Conservation (phyloP, 352 stramenopile genomes). For the Elongisporangium undulatum region DNA sequence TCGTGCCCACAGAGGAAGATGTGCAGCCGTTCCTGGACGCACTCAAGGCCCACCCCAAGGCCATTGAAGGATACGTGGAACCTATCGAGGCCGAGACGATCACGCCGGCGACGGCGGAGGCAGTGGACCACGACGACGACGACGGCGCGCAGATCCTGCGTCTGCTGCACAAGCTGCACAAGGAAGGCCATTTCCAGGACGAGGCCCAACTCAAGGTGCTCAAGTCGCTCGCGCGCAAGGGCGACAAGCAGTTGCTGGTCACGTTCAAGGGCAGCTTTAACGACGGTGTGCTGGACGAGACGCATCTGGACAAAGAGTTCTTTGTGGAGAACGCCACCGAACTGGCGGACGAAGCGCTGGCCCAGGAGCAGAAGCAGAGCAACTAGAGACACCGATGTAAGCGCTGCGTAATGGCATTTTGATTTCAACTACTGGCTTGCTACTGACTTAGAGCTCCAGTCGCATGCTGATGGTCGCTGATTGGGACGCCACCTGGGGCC, state of each 20-base stretch:
- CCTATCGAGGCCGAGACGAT: slow-evolving; percentile 10
- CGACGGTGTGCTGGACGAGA: slow-evolving; percentile 38
- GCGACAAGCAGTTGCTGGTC: slow-evolving; percentile 68
- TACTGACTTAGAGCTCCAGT: not conserved
- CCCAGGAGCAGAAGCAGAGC: slow-evolving; percentile 15
- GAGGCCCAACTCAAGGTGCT: slow-evolving; percentile 71
- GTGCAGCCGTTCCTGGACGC: slow-evolving; percentile 58
- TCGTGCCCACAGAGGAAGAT: slow-evolving; percentile 60
- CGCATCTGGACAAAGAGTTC: slow-evolving; percentile 71
- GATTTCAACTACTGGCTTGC: not conserved
- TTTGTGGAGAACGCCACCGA: slow-evolving; percentile 83
- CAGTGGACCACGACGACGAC: slow-evolving; percentile 49
- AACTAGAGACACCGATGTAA: slow-evolving; percentile 1
- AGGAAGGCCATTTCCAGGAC: slow-evolving; percentile 67
- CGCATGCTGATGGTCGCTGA: slow-evolving; percentile 5
- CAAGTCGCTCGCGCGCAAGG: slow-evolving; percentile 84
- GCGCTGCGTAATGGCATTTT: not conserved
- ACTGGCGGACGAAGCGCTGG: slow-evolving; percentile 60
- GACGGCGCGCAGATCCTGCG: slow-evolving; percentile 36
- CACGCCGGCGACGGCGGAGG: slow-evolving; percentile 12
- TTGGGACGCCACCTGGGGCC: slow-evolving; percentile 19
- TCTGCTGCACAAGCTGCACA: slow-evolving; percentile 71
- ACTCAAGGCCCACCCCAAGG: slow-evolving; percentile 46
- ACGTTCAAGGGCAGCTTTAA: slow-evolving; percentile 80
- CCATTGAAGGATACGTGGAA: slow-evolving; percentile 55